Evolutionary conservation across 768 basidiomycete genomes (phyloP), one percentile per base, ranked within the genome.

Genomic region (Serendipita sp.): DNA sequence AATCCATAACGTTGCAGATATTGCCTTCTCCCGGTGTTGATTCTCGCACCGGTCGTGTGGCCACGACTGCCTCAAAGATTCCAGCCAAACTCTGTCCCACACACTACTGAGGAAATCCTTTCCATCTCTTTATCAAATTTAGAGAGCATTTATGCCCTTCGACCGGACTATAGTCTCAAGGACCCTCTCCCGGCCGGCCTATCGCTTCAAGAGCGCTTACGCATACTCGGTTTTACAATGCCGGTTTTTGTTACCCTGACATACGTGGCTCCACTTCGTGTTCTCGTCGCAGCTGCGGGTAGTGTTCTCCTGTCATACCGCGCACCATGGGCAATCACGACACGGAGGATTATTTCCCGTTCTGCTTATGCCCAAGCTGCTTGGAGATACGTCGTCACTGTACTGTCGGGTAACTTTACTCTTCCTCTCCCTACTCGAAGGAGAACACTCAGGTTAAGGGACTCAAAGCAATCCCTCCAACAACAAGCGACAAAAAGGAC

Each of bases 221-320:
- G 88, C 56, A 73, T 81, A 44, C 72, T 78, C n/a, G 74, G 76
- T 7, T 70, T 83, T 9, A 67, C 81, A 31, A 87, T 84, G 67
- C 65, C 82, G 3, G 83, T 85, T 3, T 91, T 89, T 69, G 73
- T 91, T 48, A 34, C 85, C 51, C 68, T 86, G 43, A 85, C 85
- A 20, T 77, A 79, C 65, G 71, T 83, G 38, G 74, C 91, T 4
- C 81, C 83, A 9, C 73, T 85, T 3, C 82, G 79, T 56, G 74
- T 88, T 67, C 71, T 85, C 44, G 65, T 86, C 45, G 86, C 81
- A 30, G 65, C 85, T 64, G 61, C 71, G 1, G 86, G 88, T 31
- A 81, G 85, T 4, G 33, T 82, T 62, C 1, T 84, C 7, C 72
- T 90, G 60, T 77, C 78, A 17, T 82, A 81, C 74, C 80, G 82